A percentile compares a stretch with the other conserved stretches of the same genome.
Evolutionary conservation across 257 asterid species (phyloP).

Genomic region (Capsicum chinense): DNA sequence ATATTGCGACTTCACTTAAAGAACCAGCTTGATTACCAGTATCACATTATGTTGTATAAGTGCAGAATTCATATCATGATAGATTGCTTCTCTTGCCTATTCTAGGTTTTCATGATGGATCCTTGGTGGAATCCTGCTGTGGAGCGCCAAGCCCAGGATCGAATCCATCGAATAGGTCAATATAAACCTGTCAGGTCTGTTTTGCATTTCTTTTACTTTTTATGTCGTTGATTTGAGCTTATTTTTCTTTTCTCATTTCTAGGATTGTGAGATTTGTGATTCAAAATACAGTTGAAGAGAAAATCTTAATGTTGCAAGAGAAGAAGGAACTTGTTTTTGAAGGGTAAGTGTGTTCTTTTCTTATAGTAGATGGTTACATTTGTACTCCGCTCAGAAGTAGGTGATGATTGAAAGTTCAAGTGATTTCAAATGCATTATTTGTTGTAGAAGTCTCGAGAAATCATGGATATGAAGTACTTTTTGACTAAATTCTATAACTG

Average conservation of each 20-base stretch:
- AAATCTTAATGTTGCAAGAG: slow-evolving; percentile 87
- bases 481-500: neutral
- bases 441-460: neutral
- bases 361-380: neutral
- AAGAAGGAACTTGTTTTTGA: slow-evolving; percentile 94
- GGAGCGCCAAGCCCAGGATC: slow-evolving; percentile 94
- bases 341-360: slow-evolving; percentile 58
- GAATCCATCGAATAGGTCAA: slow-evolving; percentile 95
- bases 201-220: slow-evolving; percentile 21
- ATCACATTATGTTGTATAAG: neutral
- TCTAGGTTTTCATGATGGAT: slow-evolving; percentile 95
- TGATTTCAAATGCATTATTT: neutral
- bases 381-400: neutral
- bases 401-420: neutral
- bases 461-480: neutral
- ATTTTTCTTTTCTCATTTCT: slow-evolving; percentile 24
- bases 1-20: neutral
- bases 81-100: neutral
- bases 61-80: slow-evolving; percentile 4
- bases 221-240: neutral
- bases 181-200: slow-evolving; percentile 79
- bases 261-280: slow-evolving; percentile 89
- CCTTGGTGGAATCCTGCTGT: slow-evolving; percentile 99
- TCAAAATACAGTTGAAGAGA: slow-evolving; percentile 84
- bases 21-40: neutral